Base-by-base conservation (phyloP, 2,329 filamentous ascomycete species). In the Fusarium newnesense region DNA sequence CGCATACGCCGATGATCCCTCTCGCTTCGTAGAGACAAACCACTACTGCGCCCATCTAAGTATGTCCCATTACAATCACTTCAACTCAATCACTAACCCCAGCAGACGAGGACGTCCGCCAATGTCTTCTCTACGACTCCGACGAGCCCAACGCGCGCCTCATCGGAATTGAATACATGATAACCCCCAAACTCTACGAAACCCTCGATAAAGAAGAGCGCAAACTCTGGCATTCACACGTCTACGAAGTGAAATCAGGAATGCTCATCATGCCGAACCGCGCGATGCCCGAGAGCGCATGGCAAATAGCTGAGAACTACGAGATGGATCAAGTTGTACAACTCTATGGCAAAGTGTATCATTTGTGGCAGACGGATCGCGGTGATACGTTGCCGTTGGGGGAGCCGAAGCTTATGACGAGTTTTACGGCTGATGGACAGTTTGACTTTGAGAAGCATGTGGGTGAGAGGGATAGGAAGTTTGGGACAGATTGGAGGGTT, bases 81-180 rank as follows among this genome's bases (percentile, higher is more conserved):
- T 2, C 19, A 3, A 4, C 3, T n/a, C 13, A 21, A 88, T 69
- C 87, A 85, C 85, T 87, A 70, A 54, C 71, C 39, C 1, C 9
- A 9, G 2, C 7, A 65, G 80, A 82, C 39, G 67, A 79, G 84
- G 94, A 96, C 70, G 87, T 97, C 64, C 89, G 94, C 8, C 94
- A 97, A 85, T 97, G 94, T 80, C 89, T 97, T 36, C 88, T 97
- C 70, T 97, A 96, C 83, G 94, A 97, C 81, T 89, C 89, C 0
- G 87, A 91, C 0, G 85, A 86, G 2, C 85, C 89, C 12, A 88
- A 89, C 32, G 94, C 94, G 0, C 88, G 92, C 1, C 87, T 97
- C 24, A 94, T 97, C 69, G 94, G 94, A 13, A 87, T 97, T 76
- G 94, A 97, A 81, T 97, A 97, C 85, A 95, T 96, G 93, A 91